phyloP scores from a whole-genome alignment of 202 grass and related monocot genomes.

The Miscanthus sacchariflorus region DNA sequence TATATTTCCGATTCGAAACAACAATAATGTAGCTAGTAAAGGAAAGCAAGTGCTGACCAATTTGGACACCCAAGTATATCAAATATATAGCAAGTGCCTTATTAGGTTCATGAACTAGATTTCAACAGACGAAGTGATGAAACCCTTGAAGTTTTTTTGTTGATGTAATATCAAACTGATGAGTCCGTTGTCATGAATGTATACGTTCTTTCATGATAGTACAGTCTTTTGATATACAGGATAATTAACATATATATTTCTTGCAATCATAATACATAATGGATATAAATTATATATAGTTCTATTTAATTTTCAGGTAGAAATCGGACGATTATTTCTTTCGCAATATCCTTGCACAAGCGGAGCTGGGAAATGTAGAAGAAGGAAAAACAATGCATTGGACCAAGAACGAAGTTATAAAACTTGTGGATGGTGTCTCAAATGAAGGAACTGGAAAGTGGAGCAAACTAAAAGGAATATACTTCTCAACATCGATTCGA shows the following conservation, averaged over 20 bases:
- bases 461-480: neutral
- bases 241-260: no score
- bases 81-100: neutral
- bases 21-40: no score
- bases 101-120: no score
- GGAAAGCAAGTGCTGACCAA: no score
- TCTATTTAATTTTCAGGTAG: neutral
- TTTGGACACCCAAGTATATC: no score
- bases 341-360: neutral
- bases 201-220: neutral
- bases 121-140: no score
- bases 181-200: neutral
- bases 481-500: neutral
- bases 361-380: neutral
- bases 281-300: neutral
- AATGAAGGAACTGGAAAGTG: slow-evolving; percentile 13
- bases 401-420: neutral
- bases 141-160: no score
- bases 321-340: neutral
- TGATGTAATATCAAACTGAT: no score
- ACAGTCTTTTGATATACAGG: neutral
- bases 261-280: neutral
- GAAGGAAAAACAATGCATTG: slow-evolving; percentile 17
- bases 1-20: neutral
- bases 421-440: neutral